Conservation (phyloP, 83 land plant genomes). For the Isoetes engelmannii region DNA sequence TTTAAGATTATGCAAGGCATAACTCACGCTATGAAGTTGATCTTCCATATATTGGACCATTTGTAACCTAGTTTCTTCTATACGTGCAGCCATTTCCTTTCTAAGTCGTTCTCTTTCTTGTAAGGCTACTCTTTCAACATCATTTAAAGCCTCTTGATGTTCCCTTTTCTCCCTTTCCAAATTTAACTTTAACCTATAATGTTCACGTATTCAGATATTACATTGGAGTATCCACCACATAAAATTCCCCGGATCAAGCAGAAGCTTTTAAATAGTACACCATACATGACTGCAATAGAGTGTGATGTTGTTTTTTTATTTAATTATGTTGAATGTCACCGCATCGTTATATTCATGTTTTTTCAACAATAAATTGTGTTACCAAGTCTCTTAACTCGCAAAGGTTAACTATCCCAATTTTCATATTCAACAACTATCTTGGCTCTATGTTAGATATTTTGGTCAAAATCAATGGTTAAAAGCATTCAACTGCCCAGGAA, state of each 20-base stretch:
- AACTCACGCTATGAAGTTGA: constrained; percentile 20
- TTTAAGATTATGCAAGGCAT: neutral
- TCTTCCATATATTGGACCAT: constrained; percentile 22
- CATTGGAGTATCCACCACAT: neutral
- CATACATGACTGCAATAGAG: too few species aligned
- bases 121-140: constrained; percentile 26
- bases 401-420: neutral
- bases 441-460: neutral
- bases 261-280: neutral
- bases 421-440: neutral
- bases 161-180: constrained; percentile 18
- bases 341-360: neutral
- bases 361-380: neutral
- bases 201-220: too few species aligned
- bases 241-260: neutral
- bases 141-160: constrained; percentile 23
- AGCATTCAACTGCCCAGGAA: too few species aligned
- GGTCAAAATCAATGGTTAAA: too few species aligned
- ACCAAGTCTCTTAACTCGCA: neutral
- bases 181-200: constrained; percentile 10
- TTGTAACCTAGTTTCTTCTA: constrained; percentile 19
- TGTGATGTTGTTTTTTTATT: too few species aligned
- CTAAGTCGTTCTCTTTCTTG: constrained; percentile 21
- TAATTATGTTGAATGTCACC: too few species aligned
- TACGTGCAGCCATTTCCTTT: constrained; percentile 25